phyloP scores from a whole-genome alignment of 306 rosid species.

The barrel medic (Medicago truncatula) region MtrunA17r5.0-ANR NC_053048.1:36869501-36870000 shows the following conservation, averaged over 20 bases:
- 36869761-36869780: conserved; percentile 50
- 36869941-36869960: conserved; percentile 65
- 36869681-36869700: conserved; percentile 52
- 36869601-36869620: conserved; percentile 36
- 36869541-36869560: conserved; percentile 49
- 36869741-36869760: conserved; percentile 53
- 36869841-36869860: conserved; percentile 49
- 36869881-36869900: conserved; percentile 66
- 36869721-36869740: conserved; percentile 53
- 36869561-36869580: conserved; percentile 41
- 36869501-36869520: not conserved
- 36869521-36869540: conserved; percentile 56
- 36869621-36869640: conserved; percentile 68
- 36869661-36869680: conserved; percentile 40
- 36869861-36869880: conserved; percentile 58
- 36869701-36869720: conserved; percentile 55
- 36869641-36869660: conserved; percentile 54
- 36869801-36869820: conserved; percentile 54
- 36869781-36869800: conserved; percentile 57
- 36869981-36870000: conserved; percentile 47
- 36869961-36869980: conserved; percentile 64
- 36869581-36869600: conserved; percentile 40
- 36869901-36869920: conserved; percentile 60
- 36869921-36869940: conserved; percentile 66
- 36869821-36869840: conserved; percentile 46